Base-by-base conservation (phyloP, 352 stramenopile genomes). In the Phytophthora hibernalis region DNA sequence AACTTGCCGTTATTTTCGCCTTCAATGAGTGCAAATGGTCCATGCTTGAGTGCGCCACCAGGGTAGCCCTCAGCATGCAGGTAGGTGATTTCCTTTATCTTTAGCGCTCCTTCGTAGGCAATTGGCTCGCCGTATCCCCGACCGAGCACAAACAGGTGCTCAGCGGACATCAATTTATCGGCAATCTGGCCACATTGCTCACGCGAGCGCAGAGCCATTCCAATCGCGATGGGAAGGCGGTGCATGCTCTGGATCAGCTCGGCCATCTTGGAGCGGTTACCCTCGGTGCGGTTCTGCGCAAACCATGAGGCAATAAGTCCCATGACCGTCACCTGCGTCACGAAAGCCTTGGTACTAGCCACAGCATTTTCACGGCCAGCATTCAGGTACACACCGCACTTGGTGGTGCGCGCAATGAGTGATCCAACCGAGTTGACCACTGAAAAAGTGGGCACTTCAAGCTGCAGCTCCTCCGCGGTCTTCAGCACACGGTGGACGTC, bases 31-130 rank as follows among this genome's bases (percentile, higher is more conserved):
- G 98, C 97, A 62, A 99, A 99, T 3, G 98, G 97, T 10, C 97
- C 98, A 79, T 99, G 98, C 82, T 99, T 99, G 50, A 99, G 83
- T 40, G 97, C 98, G 24, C 97, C 97, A 22, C 97, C 98, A 55
- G 95, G 93, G 81, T 99, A 99, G 26, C 97, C 97, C 67, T 99
- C 97, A 26, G 97, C 98, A 69, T 99, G 97, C 38, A 99, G 74
- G 69, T 99, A 99, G 56, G 94, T 98, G 79, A 99, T 98, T 84
- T 99, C 98, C 80, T 99, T 99, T 57, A 99, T 98, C 81, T 99
- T 99, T 18, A 99, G 77, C 18, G 98, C 97, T 35, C 97, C 98
- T 86, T 99, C 97, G 65, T 97, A 93, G 16, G 97, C 97, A 51
- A 99, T 97, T 6, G 96, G 95, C 70, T 98, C 93, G 48, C 83